Evolutionary conservation across 768 basidiomycete genomes (phyloP).

Genomic region (Tricholoma terreum): DNA sequence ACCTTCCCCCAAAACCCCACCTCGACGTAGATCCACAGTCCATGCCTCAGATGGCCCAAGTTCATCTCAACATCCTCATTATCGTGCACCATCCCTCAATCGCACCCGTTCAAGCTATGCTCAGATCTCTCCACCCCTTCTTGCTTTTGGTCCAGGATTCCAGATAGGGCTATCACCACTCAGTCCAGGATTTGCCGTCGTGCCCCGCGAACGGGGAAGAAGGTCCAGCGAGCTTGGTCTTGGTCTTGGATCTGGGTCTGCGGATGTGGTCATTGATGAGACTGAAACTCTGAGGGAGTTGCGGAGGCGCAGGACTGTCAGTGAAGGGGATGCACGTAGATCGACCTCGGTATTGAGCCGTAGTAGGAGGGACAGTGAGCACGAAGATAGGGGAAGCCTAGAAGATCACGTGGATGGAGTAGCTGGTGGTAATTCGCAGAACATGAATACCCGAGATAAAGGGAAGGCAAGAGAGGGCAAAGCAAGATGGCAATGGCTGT

Average conservation of each 20-base stretch:
- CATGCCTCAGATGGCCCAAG: not conserved
- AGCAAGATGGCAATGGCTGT: slow-evolving; percentile 29
- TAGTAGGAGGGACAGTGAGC: slow-evolving; percentile 3
- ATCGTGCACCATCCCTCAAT: not conserved
- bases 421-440: not conserved
- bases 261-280: slow-evolving; percentile 29
- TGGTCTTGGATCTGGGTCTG: slow-evolving; percentile 15
- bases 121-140: slow-evolving; percentile 20
- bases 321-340: slow-evolving; percentile 43
- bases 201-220: slow-evolving; percentile 51
- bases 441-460: not conserved
- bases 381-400: slow-evolving; percentile 4
- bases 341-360: slow-evolving; percentile 7
- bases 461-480: slow-evolving; percentile 6
- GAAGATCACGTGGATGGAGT: slow-evolving; percentile 2
- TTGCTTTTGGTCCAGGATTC: slow-evolving; percentile 51
- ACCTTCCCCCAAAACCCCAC: not conserved
- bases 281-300: slow-evolving; percentile 16
- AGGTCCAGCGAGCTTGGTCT: slow-evolving; percentile 34
- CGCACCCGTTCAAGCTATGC: not conserved
- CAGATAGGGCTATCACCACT: slow-evolving; percentile 74
- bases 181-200: slow-evolving; percentile 74
- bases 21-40: not conserved
- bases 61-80: not conserved
- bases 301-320: slow-evolving; percentile 46